phyloP scores from a whole-genome alignment of 1,284 basidiomycete genomes.

The Pterula multifida region DNA sequence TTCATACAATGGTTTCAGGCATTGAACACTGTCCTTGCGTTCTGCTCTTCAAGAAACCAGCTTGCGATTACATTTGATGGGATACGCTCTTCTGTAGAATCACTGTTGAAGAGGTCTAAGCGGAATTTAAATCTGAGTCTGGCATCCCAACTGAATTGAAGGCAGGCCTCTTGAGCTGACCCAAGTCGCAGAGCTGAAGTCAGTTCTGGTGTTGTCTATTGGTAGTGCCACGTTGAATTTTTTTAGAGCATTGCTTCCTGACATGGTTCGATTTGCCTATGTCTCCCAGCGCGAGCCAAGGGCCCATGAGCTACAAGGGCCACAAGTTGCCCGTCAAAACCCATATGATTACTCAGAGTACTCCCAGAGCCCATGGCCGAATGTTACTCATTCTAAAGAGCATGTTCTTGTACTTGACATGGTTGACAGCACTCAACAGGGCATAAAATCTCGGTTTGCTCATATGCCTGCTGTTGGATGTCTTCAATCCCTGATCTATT shows the following conservation, averaged over 20 bases:
- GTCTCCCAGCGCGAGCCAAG: slow-evolving; percentile 56
- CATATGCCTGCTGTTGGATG: too few relatives aligned
- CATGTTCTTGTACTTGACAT: slow-evolving; percentile 70
- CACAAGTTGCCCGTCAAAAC: slow-evolving; percentile 15
- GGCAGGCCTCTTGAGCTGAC: slow-evolving; percentile 72
- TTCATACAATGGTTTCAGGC: slow-evolving; percentile 35
- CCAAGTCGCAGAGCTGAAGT: slow-evolving; percentile 71
- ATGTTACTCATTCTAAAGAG: slow-evolving; percentile 26
- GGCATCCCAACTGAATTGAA: too few relatives aligned
- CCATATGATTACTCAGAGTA: slow-evolving; percentile 23
- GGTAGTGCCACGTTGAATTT: too few relatives aligned
- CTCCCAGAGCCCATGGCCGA: slow-evolving; percentile 8
- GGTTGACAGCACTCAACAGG: too few relatives aligned
- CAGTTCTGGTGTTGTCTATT: too few relatives aligned
- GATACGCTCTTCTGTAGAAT: slow-evolving; percentile 69
- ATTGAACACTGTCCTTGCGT: slow-evolving; percentile 83
- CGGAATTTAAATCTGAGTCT: too few relatives aligned
- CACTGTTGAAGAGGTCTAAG: slow-evolving; percentile 55
- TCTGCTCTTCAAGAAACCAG: slow-evolving; percentile 75
- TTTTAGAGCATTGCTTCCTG: slow-evolving; percentile 65
- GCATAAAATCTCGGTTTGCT: too few relatives aligned
- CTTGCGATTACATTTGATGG: slow-evolving; percentile 73
- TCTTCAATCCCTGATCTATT: too few relatives aligned
- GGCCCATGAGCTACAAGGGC: slow-evolving; percentile 29
- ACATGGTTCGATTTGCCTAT: slow-evolving; percentile 76